A percentile compares a stretch with the other conserved stretches of the same genome.
Evolutionary conservation across 1,284 basidiomycete species (phyloP).

Genomic region (Ganoderma meredithae): DNA sequence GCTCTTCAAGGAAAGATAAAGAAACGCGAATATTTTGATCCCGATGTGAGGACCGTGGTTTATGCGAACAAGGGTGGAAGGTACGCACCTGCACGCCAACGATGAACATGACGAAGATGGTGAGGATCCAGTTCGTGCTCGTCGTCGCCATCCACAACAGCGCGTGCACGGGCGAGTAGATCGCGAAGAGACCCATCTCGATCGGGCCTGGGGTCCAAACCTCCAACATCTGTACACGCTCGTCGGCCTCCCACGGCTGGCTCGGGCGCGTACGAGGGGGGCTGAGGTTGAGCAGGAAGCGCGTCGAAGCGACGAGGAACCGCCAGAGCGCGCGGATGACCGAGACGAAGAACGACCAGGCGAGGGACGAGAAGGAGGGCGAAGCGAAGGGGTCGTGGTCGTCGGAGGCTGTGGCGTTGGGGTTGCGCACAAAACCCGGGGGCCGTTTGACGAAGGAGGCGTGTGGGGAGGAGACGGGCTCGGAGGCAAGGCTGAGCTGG

Average conservation of each 20-base stretch:
- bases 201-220: slow-evolving; percentile 81
- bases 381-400: slow-evolving; percentile 38
- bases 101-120: slow-evolving; percentile 68
- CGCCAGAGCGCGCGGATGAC: slow-evolving; percentile 54
- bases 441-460: slow-evolving; percentile 63
- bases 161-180: slow-evolving; percentile 81
- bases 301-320: slow-evolving; percentile 59
- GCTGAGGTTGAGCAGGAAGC: slow-evolving; percentile 72
- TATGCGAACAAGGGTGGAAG: background rate
- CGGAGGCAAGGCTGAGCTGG: slow-evolving; percentile 62
- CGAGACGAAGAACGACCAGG: slow-evolving; percentile 38
- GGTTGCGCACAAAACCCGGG: slow-evolving; percentile 38
- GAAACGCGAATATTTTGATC: background rate
- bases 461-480: slow-evolving; percentile 73
- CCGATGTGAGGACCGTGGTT: background rate
- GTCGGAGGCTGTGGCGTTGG: slow-evolving; percentile 12
- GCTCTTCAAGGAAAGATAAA: slow-evolving; percentile 46
- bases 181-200: slow-evolving; percentile 70
- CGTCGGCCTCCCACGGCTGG: slow-evolving; percentile 47
- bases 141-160: slow-evolving; percentile 76
- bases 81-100: slow-evolving; percentile 66
- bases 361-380: slow-evolving; percentile 49
- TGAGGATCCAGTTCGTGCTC: slow-evolving; percentile 77
- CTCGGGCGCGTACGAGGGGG: slow-evolving; percentile 54
- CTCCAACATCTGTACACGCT: slow-evolving; percentile 72